Percentiles rank a stretch among this genome's conserved stretches.
These are phyloP conservation scores for Musa schizocarpa DNA, from an alignment of 176 grass and related monocot species.

Conservation along the genomic window DNA sequence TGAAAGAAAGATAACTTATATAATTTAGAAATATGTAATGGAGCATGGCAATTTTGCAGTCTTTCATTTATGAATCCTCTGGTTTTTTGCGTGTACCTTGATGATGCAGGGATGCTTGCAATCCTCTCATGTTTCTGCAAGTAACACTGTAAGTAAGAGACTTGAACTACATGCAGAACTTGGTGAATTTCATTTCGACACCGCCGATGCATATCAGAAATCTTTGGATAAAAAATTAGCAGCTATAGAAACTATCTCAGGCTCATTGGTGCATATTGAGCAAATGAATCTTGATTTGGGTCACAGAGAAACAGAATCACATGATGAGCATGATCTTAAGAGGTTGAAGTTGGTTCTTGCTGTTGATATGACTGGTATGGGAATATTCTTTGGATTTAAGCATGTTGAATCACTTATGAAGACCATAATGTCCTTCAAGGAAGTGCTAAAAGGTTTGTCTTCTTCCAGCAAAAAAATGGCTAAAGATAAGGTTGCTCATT, in stretches of 20 bases:
- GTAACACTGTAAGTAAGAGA: conserved; percentile 54
- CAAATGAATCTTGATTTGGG: conserved; percentile 53
- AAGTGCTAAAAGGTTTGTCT: conserved; percentile 51
- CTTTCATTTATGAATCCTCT: neutral
- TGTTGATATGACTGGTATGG: conserved; percentile 59
- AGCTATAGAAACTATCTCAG: conserved; percentile 21
- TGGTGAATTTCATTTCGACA: conserved; percentile 50
- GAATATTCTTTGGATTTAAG: conserved; percentile 46
- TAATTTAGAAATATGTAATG: too few species aligned
- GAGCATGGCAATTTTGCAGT: neutral
- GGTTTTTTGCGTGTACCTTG: conserved; percentile 21
- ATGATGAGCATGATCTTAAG: conserved; percentile 33
- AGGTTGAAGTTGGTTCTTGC: conserved; percentile 28
- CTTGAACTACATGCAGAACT: conserved; percentile 48
- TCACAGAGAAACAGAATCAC: conserved; percentile 35
- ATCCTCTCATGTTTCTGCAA: conserved; percentile 60
- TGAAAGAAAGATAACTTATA: too few species aligned
- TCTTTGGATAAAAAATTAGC: conserved; percentile 37
- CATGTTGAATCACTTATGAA: conserved; percentile 69
- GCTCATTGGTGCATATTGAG: conserved; percentile 51
- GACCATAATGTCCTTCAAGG: conserved; percentile 58
- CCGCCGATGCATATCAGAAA: conserved; percentile 34
- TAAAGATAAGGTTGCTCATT: conserved; percentile 32
- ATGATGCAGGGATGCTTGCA: conserved; percentile 64
- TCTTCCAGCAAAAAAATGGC: conserved; percentile 48